Percentiles rank a stretch among this genome's conserved stretches.
Conservation (phyloP, 306 rosid genomes). For the Macrotyloma uniflorum region DNA sequence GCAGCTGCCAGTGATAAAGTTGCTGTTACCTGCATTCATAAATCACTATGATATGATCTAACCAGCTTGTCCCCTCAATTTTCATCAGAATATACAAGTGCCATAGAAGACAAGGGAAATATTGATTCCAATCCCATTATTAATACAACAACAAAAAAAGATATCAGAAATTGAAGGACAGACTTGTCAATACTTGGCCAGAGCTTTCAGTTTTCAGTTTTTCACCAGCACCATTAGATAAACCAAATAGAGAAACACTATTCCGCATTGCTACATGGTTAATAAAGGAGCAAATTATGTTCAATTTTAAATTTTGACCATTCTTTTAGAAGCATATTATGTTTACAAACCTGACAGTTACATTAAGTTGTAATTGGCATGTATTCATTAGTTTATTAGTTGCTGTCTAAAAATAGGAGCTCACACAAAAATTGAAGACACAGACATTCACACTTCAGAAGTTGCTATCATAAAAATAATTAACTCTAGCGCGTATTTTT, state of each 20-base stretch:
- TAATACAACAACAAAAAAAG: not conserved
- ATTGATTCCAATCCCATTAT: not conserved
- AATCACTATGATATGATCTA: constrained; percentile 3
- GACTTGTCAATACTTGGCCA: constrained; percentile 5
- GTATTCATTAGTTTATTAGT: constrained; percentile 17
- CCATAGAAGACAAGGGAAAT: not conserved
- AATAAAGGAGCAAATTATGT: constrained; percentile 4
- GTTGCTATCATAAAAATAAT: not conserved
- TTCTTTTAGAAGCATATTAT: not conserved
- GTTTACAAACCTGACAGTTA: not conserved
- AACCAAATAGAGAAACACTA: not conserved
- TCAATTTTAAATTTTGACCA: not conserved
- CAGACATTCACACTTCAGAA: constrained; percentile 9
- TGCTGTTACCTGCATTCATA: constrained; percentile 80
- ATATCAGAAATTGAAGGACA: not conserved
- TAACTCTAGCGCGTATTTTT: not conserved
- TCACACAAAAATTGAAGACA: not conserved
- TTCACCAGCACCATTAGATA: constrained; percentile 20
- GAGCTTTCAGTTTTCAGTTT: not conserved
- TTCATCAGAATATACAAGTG: constrained; percentile 11
- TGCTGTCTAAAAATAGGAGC: not conserved
- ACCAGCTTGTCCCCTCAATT: not conserved
- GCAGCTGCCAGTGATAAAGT: constrained; percentile 91
- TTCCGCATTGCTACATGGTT: constrained; percentile 1
- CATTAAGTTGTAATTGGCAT: not conserved